Evolutionary conservation across 2,329 filamentous ascomycete genomes (phyloP), one percentile per base, ranked within the genome.

Genomic region (Epichloe aotearoae): DNA sequence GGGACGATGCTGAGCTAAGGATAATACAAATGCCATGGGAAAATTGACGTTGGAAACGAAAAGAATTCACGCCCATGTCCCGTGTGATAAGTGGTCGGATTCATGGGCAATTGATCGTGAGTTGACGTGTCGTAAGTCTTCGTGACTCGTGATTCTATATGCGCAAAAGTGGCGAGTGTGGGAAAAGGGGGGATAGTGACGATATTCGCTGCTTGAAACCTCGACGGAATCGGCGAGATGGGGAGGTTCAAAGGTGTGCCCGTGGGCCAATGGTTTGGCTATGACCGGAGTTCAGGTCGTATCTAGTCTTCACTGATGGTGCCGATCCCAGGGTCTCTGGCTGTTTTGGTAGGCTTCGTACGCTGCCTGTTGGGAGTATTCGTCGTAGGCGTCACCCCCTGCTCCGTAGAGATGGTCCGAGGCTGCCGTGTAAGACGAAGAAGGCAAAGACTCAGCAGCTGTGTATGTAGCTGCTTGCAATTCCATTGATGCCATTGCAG

Each of bases 291-390:
- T 14, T 20, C 37, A 14, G 47, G 17, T 6, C 2, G 19, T 8
- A 17, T 34, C n/a, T 17, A 20, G 12, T 34, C 33, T 14, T 46
- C 36, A 50, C 30, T 42, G 43, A 7, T 46, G 49, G 44, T 11
- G 15, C 20, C 17, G 36, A 15, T 23, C 15, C 50, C 39, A 48
- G 23, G 33, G 36, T 2, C 39, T 30, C 6, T 46, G 39, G 23
- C 39, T 23, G 17, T 51, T 19, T n/a, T 46, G 49, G 20, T 48
- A 51, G 12, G 40, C 46, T 7, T 44, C 45, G 50, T 47, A 51
- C 8, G 26, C 15, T 4, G 14, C 17, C 2, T 51, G 45, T 4
- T 44, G n/a, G 38, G 50, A 44, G 23, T 43, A 51, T 20, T 51
- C 34, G 39, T 15, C 23, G 33, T 40, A 45, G 15, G 19, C 45